phyloP scores from a whole-genome alignment of 495 filamentous ascomycete species.

The Aspergillus diversus region DNA sequence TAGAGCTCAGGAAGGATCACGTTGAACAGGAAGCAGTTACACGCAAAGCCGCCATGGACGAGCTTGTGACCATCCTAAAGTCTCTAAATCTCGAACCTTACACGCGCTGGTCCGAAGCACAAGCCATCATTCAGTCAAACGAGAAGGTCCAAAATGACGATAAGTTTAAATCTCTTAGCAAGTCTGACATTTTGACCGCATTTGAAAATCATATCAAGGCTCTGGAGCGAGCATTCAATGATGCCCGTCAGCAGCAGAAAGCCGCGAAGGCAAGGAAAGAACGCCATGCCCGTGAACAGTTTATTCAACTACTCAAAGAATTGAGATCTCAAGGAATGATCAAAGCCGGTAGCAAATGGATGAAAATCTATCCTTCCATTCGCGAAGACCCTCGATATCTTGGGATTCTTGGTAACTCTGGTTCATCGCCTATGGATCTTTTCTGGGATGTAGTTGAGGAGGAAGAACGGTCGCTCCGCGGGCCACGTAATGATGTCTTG shows the following conservation, averaged over 20 bases:
- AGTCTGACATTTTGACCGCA: slow-evolving; percentile 86
- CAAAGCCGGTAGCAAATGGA: slow-evolving; percentile 91
- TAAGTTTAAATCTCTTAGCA: slow-evolving; percentile 85
- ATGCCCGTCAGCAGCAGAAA: slow-evolving; percentile 84
- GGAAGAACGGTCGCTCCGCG: slow-evolving; percentile 81
- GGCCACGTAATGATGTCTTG: slow-evolving; percentile 79
- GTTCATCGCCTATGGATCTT: slow-evolving; percentile 89
- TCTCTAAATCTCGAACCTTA: slow-evolving; percentile 87
- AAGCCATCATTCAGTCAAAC: slow-evolving; percentile 77
- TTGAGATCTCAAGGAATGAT: slow-evolving; percentile 78
- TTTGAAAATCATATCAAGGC: slow-evolving; percentile 96
- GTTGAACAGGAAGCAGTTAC: slow-evolving; percentile 70
- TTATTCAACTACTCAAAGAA: slow-evolving; percentile 71
- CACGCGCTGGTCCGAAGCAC: slow-evolving; percentile 92
- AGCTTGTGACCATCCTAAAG: slow-evolving; percentile 79
- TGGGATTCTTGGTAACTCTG: slow-evolving; percentile 82
- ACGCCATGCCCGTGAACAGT: slow-evolving; percentile 82
- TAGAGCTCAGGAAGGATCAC: slow-evolving; percentile 78
- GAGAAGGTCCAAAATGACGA: slow-evolving; percentile 80
- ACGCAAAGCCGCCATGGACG: slow-evolving; percentile 83
- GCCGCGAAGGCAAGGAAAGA: slow-evolving; percentile 77
- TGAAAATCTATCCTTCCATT: slow-evolving; percentile 75
- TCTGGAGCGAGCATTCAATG: slow-evolving; percentile 87
- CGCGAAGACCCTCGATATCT: slow-evolving; percentile 81
- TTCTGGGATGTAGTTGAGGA: slow-evolving; percentile 98